These are phyloP conservation scores for Ensete ventricosum DNA, from an alignment of 176 grass and related monocot species.

Conservation along the genomic window DNA sequence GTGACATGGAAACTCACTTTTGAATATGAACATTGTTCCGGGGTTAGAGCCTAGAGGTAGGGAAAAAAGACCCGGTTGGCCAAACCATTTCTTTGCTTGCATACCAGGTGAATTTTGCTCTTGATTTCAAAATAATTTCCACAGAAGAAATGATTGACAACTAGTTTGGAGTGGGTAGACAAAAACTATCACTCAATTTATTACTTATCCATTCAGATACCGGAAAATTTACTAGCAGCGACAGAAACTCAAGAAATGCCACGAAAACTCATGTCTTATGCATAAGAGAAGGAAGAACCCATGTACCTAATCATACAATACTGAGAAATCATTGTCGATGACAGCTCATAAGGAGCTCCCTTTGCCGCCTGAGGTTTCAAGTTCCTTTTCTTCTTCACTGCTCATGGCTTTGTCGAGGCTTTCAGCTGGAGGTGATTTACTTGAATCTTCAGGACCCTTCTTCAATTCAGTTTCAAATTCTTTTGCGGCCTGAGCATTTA, in stretches of 20 bases:
- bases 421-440: slow-evolving; percentile 30
- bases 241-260: background rate
- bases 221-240: too few species aligned
- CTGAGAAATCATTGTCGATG: background rate
- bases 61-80: too few species aligned
- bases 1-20: too few species aligned
- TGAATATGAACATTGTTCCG: too few species aligned
- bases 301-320: background rate
- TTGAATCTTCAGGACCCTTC: slow-evolving; percentile 32
- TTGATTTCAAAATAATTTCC: too few species aligned
- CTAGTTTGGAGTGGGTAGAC: too few species aligned
- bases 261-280: background rate
- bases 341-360: slow-evolving; percentile 31
- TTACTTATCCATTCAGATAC: too few species aligned
- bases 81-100: too few species aligned
- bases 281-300: background rate
- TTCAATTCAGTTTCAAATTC: slow-evolving; percentile 75
- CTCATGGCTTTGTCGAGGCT: slow-evolving; percentile 11
- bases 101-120: too few species aligned
- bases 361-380: slow-evolving; percentile 45
- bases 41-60: too few species aligned
- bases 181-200: too few species aligned
- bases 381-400: slow-evolving; percentile 29
- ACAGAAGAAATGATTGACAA: too few species aligned
- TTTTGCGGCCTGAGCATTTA: slow-evolving; percentile 41